Percentiles rank a stretch among this genome's conserved stretches.
Evolutionary conservation across 2,329 filamentous ascomycete species (phyloP).

Genomic region (Mariannaea sp.): DNA sequence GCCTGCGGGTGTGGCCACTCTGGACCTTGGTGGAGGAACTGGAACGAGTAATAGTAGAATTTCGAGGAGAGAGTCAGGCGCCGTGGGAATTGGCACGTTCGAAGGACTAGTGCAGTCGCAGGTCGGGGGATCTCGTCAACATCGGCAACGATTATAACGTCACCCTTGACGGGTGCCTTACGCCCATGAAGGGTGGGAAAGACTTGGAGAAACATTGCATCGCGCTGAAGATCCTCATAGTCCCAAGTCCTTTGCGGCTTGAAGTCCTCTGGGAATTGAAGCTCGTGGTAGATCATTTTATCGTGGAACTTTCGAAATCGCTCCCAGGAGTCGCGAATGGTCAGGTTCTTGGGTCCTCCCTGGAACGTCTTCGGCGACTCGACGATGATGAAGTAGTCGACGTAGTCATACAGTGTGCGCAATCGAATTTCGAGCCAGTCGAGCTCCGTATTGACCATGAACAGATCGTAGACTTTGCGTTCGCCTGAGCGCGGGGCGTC

Average conservation of each 20-base stretch:
- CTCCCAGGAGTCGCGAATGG: slow-evolving; percentile 57
- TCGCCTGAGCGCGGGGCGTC: slow-evolving; percentile 27
- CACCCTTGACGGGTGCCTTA: slow-evolving; percentile 50
- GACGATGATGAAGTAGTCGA: slow-evolving; percentile 69
- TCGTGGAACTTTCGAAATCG: slow-evolving; percentile 57
- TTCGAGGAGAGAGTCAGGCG: slow-evolving; percentile 56
- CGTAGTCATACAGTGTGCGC: slow-evolving; percentile 58
- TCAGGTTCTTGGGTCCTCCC: slow-evolving; percentile 57
- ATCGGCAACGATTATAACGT: slow-evolving; percentile 64
- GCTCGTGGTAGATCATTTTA: slow-evolving; percentile 65
- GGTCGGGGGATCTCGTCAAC: slow-evolving; percentile 65
- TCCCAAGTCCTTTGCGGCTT: slow-evolving; percentile 51
- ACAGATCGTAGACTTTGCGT: slow-evolving; percentile 55
- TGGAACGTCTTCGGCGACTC: slow-evolving; percentile 65
- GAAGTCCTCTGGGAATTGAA: slow-evolving; percentile 51
- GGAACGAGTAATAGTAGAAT: slow-evolving; percentile 64
- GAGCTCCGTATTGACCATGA: slow-evolving; percentile 66
- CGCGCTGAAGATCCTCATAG: slow-evolving; percentile 57
- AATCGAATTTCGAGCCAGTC: slow-evolving; percentile 70
- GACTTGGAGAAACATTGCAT: slow-evolving; percentile 63
- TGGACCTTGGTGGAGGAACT: slow-evolving; percentile 49
- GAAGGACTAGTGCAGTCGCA: slow-evolving; percentile 52
- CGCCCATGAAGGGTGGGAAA: slow-evolving; percentile 53
- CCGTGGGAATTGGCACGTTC: slow-evolving; percentile 57
- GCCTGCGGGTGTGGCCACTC: slow-evolving; percentile 65